Evolutionary conservation across 1,284 basidiomycete genomes (phyloP).

Genomic region (Athelia sp.): DNA sequence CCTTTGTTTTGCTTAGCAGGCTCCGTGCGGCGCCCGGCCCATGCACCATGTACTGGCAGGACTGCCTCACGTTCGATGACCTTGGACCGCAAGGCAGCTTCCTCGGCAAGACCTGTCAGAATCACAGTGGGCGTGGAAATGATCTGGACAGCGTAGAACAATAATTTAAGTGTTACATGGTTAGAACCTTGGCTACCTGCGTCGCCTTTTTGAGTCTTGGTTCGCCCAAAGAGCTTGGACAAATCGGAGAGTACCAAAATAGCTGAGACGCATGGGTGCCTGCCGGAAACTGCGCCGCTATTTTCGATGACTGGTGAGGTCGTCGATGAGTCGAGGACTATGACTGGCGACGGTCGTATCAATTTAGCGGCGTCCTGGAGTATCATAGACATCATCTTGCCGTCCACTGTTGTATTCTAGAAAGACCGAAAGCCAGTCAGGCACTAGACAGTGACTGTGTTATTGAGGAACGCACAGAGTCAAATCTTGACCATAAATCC

Average conservation of each 20-base stretch:
- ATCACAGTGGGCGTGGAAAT: slow-evolving; percentile 35
- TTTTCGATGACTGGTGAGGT: slow-evolving; percentile 10
- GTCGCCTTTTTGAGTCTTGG: not conserved
- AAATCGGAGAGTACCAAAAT: slow-evolving; percentile 53
- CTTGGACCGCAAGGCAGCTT: slow-evolving; percentile 26
- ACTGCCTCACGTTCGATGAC: slow-evolving; percentile 7
- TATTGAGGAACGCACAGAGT: slow-evolving; percentile 33
- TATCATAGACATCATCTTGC: slow-evolving; percentile 38
- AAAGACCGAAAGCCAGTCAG: not conserved
- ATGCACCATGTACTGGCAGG: not conserved
- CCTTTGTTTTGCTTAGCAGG: not conserved
- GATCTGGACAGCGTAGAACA: slow-evolving; percentile 54
- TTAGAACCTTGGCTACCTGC: slow-evolving; percentile 9
- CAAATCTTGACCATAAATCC: slow-evolving; percentile 57
- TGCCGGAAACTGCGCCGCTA: slow-evolving; percentile 9
- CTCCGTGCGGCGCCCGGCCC: not conserved
- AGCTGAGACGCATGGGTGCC: slow-evolving; percentile 33
- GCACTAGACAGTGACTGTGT: not conserved
- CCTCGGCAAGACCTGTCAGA: slow-evolving; percentile 37
- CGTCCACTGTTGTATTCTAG: slow-evolving; percentile 34
- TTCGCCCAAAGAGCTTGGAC: slow-evolving; percentile 28
- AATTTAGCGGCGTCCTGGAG: slow-evolving; percentile 48
- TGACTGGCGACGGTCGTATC: slow-evolving; percentile 42
- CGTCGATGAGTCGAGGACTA: slow-evolving; percentile 17
- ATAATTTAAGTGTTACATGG: slow-evolving; percentile 46